Conservation (phyloP, 495 filamentous ascomycete genomes). For the Aspergillus affinis region DNA sequence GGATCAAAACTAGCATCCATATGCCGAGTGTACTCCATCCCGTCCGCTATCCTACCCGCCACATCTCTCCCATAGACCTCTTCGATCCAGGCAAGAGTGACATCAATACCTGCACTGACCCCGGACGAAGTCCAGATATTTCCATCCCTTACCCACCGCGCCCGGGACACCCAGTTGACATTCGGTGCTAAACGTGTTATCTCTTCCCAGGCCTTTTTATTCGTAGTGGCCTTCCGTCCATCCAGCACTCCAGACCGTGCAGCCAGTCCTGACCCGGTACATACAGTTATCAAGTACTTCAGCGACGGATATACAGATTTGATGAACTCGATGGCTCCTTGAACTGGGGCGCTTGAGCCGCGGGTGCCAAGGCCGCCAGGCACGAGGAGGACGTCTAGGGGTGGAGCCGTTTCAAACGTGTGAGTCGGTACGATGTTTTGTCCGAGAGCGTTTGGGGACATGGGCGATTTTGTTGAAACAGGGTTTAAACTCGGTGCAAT, state of each 20-base stretch:
- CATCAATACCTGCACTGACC: slow-evolving; percentile 66
- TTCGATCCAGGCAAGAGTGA: slow-evolving; percentile 30
- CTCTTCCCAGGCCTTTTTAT: slow-evolving; percentile 27
- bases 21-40: too few species aligned
- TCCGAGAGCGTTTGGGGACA: slow-evolving; percentile 22
- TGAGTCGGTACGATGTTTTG: slow-evolving; percentile 60
- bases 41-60: background rate
- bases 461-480: slow-evolving; percentile 39
- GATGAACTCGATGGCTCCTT: slow-evolving; percentile 47
- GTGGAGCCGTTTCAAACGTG: slow-evolving; percentile 45
- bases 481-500: slow-evolving; percentile 54
- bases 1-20: too few species aligned
- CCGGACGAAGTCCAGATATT: slow-evolving; percentile 68
- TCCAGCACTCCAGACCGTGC: slow-evolving; percentile 59
- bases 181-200: slow-evolving; percentile 38
- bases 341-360: slow-evolving; percentile 15
- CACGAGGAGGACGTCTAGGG: slow-evolving; percentile 63
- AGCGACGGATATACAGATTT: slow-evolving; percentile 38
- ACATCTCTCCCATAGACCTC: slow-evolving; percentile 9
- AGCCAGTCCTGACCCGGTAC: slow-evolving; percentile 55
- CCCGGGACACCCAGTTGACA: slow-evolving; percentile 58
- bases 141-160: slow-evolving; percentile 66
- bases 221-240: slow-evolving; percentile 56
- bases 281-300: slow-evolving; percentile 61
- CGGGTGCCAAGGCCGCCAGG: slow-evolving; percentile 63